Evolutionary conservation across 352 stramenopile species (phyloP), one percentile per base, ranked within the genome.

Genomic region (Pythium apleroticum): DNA sequence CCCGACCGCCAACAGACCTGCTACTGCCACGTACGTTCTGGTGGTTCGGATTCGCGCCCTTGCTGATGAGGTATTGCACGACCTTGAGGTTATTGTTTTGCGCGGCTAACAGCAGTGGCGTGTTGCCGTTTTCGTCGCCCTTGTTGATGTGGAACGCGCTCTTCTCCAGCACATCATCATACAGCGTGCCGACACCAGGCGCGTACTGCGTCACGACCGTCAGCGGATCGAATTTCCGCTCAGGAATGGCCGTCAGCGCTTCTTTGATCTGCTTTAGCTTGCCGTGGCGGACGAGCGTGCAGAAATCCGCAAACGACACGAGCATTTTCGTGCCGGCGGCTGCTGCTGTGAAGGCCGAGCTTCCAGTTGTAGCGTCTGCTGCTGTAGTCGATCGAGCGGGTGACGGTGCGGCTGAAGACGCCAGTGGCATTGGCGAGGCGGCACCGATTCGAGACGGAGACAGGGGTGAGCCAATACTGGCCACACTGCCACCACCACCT

Each of bases 81-180:
- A 96, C 83, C 65, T 92, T 89, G 69, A 93, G 77, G 48, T 89
- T 91, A 55, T 94, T 84, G 74, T 98, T 97, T 68, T 98, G 91
- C 27, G 78, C 74, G 4, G 93, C 91, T 28, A 97, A 59, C 55
- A 96, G 60, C 17, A 98, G 72, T 20, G 90, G 77, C 31, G 93
- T 95, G 66, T 98, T 98, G 66, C 94, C 94, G 35, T 96, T 91
- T 22, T 92, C 84, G 71, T 98, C 92, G 58, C 86, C 73, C 57
- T 89, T 88, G 73, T 98, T 93, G 35, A 97, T 72, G 58, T 91
- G 76, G 73, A 98, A 97, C 37, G 84, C 81, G 31, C 85, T 89
- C 68, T 97, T 91, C 73, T 97, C 90, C 59, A 98, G 85, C 24
- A 85, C 48, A 27, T 97, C 84, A 57, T 86, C 84, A 77, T 98